Base-by-base conservation (phyloP, 768 basidiomycete species). In the Scleroderma bovista region DNA sequence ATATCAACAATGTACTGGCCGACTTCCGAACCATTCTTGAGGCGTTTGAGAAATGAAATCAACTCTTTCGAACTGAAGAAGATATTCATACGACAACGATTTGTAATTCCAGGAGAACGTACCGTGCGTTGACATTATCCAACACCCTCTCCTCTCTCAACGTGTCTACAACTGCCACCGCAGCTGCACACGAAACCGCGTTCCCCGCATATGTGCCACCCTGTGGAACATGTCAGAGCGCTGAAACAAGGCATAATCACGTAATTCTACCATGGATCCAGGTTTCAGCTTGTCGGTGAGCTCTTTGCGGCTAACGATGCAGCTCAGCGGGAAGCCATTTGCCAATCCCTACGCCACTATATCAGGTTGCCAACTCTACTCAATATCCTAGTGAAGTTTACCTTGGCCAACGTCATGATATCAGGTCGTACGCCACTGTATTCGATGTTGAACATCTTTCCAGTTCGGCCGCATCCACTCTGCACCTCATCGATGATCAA, bases 161-260 rank as follows among this genome's bases (percentile, higher is more conserved):
- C 1, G 75, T 85, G 48, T 92, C 85, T 19, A 76, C 78, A 17
- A 89, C 87, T 0, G 93, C 93, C 19, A 85, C 75, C 3, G 84
- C 94, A 4, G 95, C 95, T 0, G 95, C 94, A 60, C 94, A 97
- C 0, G 88, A 75, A 1, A 97, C 90, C 0, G 90, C 84, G 60
- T 95, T 97, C 23, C 94, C 94, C 1, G 89, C 90, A 55, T 93
- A 94, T 5, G 92, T 93, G 20, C 92, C 90, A 23, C 88, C 89
- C 84, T 86, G 53, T 41, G 33, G 50, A 47, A 40, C 11, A 15
- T 11, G 51, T 63, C 20, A 59, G 52, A 32, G 9, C n/a, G 33
- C 17, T 15, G 51, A 31, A 19, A 13, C 9, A 29, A 36, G 9
- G 11, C 36, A 11, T 42, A 17, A 8, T 24, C 26, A 40, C 8